A percentile compares a stretch with the other conserved stretches of the same genome.
These are phyloP conservation scores for Cladosporium velox DNA, from an alignment of 2,329 filamentous ascomycete genomes.

Conservation along the genomic window DNA sequence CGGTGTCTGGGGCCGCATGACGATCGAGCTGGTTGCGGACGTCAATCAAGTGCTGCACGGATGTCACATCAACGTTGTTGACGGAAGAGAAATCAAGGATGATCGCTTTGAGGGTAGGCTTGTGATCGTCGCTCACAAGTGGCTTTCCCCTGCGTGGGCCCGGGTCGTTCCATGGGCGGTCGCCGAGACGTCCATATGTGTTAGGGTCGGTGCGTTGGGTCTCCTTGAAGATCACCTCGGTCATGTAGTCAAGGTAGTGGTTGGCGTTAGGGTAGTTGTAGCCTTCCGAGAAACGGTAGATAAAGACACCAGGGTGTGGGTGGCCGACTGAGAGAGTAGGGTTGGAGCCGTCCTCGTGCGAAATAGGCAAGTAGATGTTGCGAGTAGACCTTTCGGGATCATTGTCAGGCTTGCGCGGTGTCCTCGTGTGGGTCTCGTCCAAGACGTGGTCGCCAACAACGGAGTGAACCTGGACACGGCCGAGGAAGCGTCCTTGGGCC, in stretches of 20 bases:
- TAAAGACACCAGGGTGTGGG: constrained; percentile 90
- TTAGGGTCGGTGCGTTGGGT: constrained; percentile 76
- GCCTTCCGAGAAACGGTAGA: constrained; percentile 91
- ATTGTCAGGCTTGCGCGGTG: constrained; percentile 36
- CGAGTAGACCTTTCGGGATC: constrained; percentile 58
- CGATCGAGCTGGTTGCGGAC: constrained; percentile 90
- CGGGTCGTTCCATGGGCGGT: constrained; percentile 94
- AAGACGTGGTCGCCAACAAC: constrained; percentile 74
- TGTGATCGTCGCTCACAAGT: constrained; percentile 49
- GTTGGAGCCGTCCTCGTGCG: constrained; percentile 88
- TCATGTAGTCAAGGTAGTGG: constrained; percentile 74
- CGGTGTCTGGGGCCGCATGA: constrained; percentile 75
- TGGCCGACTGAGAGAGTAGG: constrained; percentile 75
- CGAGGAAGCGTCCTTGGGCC: constrained; percentile 80
- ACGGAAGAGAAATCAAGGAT: constrained; percentile 93
- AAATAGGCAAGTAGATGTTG: constrained; percentile 83
- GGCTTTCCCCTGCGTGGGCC: constrained; percentile 64
- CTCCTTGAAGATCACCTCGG: constrained; percentile 50
- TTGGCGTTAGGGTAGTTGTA: constrained; percentile 97
- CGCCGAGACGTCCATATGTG: constrained; percentile 59
- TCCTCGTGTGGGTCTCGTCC: constrained; percentile 48
- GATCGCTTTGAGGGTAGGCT: constrained; percentile 79
- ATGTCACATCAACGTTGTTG: constrained; percentile 92
- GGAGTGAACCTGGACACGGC: constrained; percentile 79
- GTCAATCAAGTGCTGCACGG: constrained; percentile 88